These are phyloP conservation scores for Closterium sp. DNA, from an alignment of 139 green algal genomes.

Conservation along the genomic window DNA sequence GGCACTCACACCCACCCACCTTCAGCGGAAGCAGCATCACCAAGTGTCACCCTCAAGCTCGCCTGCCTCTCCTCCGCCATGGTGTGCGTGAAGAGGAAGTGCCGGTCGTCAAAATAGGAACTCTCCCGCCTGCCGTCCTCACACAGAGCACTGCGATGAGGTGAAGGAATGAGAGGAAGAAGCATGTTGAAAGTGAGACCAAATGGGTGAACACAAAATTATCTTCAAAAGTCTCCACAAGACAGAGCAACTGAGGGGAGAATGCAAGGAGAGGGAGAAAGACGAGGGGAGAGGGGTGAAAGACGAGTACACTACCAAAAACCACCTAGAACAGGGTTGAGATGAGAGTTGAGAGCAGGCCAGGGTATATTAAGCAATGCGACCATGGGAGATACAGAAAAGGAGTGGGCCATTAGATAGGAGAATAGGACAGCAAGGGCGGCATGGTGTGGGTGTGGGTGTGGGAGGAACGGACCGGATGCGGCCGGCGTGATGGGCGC, in stretches of 20 bases:
- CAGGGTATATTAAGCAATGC: too few relatives aligned
- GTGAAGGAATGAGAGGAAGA: neutral
- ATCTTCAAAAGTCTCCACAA: too few relatives aligned
- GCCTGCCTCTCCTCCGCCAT: neutral
- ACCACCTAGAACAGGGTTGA: too few relatives aligned
- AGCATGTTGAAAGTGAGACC: neutral
- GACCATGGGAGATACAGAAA: neutral
- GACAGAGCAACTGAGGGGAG: too few relatives aligned
- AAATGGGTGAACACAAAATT: too few relatives aligned
- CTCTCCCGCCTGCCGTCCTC: neutral
- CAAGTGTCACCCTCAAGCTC: neutral
- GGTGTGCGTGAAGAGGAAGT: neutral
- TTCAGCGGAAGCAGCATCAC: neutral
- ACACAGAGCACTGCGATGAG: neutral
- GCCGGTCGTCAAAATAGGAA: neutral
- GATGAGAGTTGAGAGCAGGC: too few relatives aligned
- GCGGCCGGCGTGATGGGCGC: neutral
- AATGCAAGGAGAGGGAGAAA: too few relatives aligned
- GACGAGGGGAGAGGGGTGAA: too few relatives aligned
- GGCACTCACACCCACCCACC: too few relatives aligned
- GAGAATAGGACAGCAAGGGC: too few relatives aligned
- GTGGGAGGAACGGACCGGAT: neutral
- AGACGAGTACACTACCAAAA: too few relatives aligned
- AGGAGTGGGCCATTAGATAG: neutral
- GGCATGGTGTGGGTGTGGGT: too few relatives aligned